These are phyloP conservation scores for Hordeum vulgare DNA, from an alignment of 176 grass and related monocot species.

Conservation along the genomic window MorexV3_pseudomolecules_assembly NC_058521.1:93881680-93882179, in stretches of 20 bases:
- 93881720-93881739: neutral
- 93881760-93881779: too few relatives aligned
- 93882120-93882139: slow-evolving; percentile 3
- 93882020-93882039: neutral
- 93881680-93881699: neutral
- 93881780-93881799: too few relatives aligned
- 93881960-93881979: neutral
- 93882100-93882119: neutral
- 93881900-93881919: neutral
- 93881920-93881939: neutral
- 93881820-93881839: neutral
- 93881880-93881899: neutral
- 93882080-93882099: neutral
- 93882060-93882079: neutral
- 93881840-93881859: neutral
- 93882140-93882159: neutral
- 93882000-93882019: neutral
- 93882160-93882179: neutral
- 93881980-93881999: neutral
- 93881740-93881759: neutral
- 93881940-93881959: neutral
- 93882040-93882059: neutral
- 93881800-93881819: neutral
- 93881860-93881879: neutral
- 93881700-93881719: neutral